These are phyloP conservation scores for Lachancea quebecensis DNA, from an alignment of 805 yeast species.

Conservation along the genomic window DNA sequence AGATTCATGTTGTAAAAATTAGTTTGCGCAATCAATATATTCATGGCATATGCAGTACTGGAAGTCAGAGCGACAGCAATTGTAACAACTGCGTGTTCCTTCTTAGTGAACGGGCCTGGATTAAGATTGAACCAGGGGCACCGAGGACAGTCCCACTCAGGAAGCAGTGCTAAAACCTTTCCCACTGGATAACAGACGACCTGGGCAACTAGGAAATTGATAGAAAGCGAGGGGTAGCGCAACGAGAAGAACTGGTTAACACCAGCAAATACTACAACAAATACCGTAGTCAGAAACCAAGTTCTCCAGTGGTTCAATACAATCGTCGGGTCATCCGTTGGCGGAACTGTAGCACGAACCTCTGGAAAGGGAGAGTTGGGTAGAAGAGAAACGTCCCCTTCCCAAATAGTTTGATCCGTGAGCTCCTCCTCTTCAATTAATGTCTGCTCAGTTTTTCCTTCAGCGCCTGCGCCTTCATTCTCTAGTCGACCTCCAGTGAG, in stretches of 20 bases:
- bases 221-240: slow-evolving; percentile 44
- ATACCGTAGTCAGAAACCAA: slow-evolving; percentile 44
- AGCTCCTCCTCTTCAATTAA: not conserved
- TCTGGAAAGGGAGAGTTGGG: slow-evolving; percentile 40
- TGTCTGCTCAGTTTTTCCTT: not conserved
- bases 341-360: slow-evolving; percentile 52
- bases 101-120: slow-evolving; percentile 47
- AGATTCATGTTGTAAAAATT: slow-evolving; percentile 40
- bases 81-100: slow-evolving; percentile 46
- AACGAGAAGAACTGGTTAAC: slow-evolving; percentile 50
- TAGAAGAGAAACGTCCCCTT: slow-evolving; percentile 19
- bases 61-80: slow-evolving; percentile 40
- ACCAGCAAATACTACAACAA: slow-evolving; percentile 49
- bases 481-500: not conserved
- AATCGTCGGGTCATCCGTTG: slow-evolving; percentile 43
- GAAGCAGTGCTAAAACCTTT: slow-evolving; percentile 36
- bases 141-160: slow-evolving; percentile 33
- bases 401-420: slow-evolving; percentile 17
- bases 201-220: slow-evolving; percentile 47
- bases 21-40: slow-evolving; percentile 44
- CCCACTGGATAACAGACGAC: slow-evolving; percentile 51
- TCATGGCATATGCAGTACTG: slow-evolving; percentile 49
- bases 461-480: not conserved
- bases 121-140: slow-evolving; percentile 35
- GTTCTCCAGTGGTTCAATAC: slow-evolving; percentile 49